Conservation (phyloP, 106 monocot species). For the Phalaenopsis aphrodite region DNA sequence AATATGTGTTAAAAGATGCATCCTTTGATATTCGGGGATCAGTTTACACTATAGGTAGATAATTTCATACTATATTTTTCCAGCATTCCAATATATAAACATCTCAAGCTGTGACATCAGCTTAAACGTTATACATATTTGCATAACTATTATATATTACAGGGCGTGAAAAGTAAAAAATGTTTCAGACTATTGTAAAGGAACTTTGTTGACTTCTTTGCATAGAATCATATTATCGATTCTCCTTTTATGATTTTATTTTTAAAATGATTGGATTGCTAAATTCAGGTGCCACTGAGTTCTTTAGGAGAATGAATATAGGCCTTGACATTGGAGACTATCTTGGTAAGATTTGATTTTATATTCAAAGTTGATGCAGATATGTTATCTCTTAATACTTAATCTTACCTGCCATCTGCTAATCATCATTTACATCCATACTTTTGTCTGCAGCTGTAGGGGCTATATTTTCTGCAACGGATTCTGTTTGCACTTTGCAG, state of each 20-base stretch:
- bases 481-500: slow-evolving; percentile 99
- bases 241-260: neutral
- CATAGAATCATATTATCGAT: neutral
- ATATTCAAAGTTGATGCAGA: neutral
- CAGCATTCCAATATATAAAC: neutral
- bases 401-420: neutral
- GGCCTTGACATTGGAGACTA: slow-evolving; percentile 68
- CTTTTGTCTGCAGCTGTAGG: slow-evolving; percentile 68
- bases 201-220: neutral
- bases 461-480: slow-evolving; percentile 96
- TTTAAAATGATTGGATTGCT: slow-evolving; percentile 11
- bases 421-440: slow-evolving; percentile 1
- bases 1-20: neutral
- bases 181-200: neutral
- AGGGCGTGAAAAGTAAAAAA: neutral
- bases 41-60: neutral
- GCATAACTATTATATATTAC: neutral
- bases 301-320: slow-evolving; percentile 64
- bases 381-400: neutral
- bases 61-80: neutral
- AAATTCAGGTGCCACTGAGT: slow-evolving; percentile 53
- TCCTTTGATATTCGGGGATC: neutral
- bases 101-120: neutral
- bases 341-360: slow-evolving; percentile 59
- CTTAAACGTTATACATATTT: neutral